These are phyloP conservation scores for Colletotrichum sp. DNA, from an alignment of 2,329 filamentous ascomycete species.

Conservation along the genomic window DNA sequence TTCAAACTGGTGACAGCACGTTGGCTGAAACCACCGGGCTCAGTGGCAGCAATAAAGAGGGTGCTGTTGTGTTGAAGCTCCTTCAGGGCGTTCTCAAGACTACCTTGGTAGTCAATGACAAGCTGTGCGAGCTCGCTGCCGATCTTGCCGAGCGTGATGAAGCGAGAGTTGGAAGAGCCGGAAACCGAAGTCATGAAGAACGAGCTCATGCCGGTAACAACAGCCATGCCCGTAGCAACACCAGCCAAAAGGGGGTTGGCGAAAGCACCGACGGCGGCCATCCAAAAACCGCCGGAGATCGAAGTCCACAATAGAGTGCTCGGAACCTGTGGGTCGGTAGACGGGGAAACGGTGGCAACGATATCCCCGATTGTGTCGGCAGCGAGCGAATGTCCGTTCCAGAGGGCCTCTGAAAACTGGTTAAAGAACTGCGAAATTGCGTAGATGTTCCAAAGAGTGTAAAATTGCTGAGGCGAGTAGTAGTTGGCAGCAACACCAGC, in stretches of 20 bases:
- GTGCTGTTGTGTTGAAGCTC: slow-evolving; percentile 25
- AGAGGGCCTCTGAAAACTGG: slow-evolving; percentile 29
- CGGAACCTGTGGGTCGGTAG: slow-evolving; percentile 22
- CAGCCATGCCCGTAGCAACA: slow-evolving; percentile 15
- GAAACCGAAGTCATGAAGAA: slow-evolving; percentile 8
- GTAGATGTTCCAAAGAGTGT: slow-evolving; percentile 32
- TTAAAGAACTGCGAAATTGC: slow-evolving; percentile 32
- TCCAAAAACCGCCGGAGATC: slow-evolving; percentile 24
- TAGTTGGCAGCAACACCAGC: slow-evolving; percentile 23
- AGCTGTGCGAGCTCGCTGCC: slow-evolving; percentile 25
- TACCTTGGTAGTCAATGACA: slow-evolving; percentile 28
- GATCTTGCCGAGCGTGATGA: slow-evolving; percentile 29
- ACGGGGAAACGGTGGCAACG: slow-evolving; percentile 27
- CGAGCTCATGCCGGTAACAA: slow-evolving; percentile 3
- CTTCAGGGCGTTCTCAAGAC: slow-evolving; percentile 22
- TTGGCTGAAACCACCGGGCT: slow-evolving; percentile 28
- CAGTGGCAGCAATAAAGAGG: slow-evolving; percentile 23
- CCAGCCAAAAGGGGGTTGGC: slow-evolving; percentile 10
- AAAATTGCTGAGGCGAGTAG: slow-evolving; percentile 29
- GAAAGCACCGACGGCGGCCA: slow-evolving; percentile 19
- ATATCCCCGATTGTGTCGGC: slow-evolving; percentile 29
- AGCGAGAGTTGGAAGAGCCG: slow-evolving; percentile 25
- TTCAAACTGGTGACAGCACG: slow-evolving; percentile 27
- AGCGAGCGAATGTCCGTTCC: slow-evolving; percentile 27
- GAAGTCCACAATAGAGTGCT: slow-evolving; percentile 25